Evolutionary conservation across 2,329 filamentous ascomycete genomes (phyloP).

Genomic region (Claviceps sp.): DNA sequence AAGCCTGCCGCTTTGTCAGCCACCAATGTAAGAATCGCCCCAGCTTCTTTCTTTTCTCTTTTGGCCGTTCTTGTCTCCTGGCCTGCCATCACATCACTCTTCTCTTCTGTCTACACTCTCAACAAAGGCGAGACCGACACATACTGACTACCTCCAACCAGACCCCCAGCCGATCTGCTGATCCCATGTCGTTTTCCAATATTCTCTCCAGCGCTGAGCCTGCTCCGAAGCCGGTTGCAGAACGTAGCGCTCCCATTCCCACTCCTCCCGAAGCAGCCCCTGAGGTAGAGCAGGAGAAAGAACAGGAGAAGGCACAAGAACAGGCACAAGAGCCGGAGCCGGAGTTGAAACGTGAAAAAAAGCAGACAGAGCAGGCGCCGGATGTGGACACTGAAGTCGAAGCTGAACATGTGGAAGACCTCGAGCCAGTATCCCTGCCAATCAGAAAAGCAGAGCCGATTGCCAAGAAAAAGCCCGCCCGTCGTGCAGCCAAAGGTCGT

Average conservation of each 20-base stretch:
- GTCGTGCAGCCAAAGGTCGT: conserved; percentile 33
- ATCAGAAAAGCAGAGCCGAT: conserved; percentile 14
- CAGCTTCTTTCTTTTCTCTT: conserved; percentile 7
- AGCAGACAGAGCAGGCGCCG: neutral
- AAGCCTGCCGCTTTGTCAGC: conserved; percentile 22
- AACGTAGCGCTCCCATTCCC: conserved; percentile 28
- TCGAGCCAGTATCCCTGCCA: conserved; percentile 18
- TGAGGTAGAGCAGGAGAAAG: neutral
- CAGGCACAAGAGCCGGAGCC: conserved; percentile 4
- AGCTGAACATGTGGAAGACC: conserved; percentile 17
- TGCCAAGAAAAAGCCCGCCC: conserved; percentile 18
- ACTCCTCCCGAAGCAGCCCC: conserved; percentile 19
- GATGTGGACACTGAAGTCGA: conserved; percentile 20
- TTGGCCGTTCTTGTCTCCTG: neutral
- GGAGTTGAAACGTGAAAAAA: too few species aligned
- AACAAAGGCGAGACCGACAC: neutral
- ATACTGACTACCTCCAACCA: conserved; percentile 19
- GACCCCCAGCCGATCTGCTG: conserved; percentile 60
- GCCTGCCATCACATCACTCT: too few species aligned
- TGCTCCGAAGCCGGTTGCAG: conserved; percentile 35
- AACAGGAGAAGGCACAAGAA: neutral
- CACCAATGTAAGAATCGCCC: conserved; percentile 21
- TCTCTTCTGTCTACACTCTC: too few species aligned
- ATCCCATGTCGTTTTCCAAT: conserved; percentile 93
- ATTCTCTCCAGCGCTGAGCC: conserved; percentile 75